Conservation (phyloP, 176 grass and related monocot species). For the Rhynchospora tenuis region DNA sequence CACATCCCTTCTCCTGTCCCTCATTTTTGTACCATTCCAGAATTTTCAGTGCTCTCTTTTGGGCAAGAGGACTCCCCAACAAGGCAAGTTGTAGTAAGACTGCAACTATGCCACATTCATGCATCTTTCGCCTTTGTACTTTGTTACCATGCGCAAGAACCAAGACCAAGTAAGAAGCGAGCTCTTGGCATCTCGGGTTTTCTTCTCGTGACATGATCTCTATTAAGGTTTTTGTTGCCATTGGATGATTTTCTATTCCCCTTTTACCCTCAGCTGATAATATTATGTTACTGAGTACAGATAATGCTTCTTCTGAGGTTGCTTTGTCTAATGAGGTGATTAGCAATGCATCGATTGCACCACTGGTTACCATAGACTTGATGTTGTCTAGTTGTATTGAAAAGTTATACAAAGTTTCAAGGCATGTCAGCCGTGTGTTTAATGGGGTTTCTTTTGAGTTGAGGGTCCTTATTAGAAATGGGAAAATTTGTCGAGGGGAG, state of each 20-base stretch:
- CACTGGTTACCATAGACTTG: constrained; percentile 45
- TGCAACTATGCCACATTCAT: constrained; percentile 42
- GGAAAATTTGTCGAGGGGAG: constrained; percentile 40
- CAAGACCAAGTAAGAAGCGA: constrained; percentile 62
- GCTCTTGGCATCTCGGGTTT: constrained; percentile 53
- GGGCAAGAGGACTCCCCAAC: constrained; percentile 52
- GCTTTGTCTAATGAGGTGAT: constrained; percentile 5
- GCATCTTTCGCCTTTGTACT: constrained; percentile 31
- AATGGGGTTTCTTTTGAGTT: constrained; percentile 13
- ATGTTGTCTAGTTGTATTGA: constrained; percentile 62
- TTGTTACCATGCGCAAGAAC: constrained; percentile 46
- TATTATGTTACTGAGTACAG: constrained; percentile 48
- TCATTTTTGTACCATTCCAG: constrained; percentile 73
- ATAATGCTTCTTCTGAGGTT: constrained; percentile 37
- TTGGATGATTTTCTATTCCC: constrained; percentile 39
- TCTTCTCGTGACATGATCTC: constrained; percentile 46
- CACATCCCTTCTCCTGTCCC: constrained; percentile 10
- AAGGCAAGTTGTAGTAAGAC: constrained; percentile 55
- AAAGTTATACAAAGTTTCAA: constrained; percentile 60
- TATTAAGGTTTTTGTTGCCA: constrained; percentile 39
- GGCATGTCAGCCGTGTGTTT: constrained; percentile 35
- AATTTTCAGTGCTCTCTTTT: constrained; percentile 58
- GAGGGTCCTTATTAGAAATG: constrained; percentile 42
- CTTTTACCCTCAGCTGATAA: constrained; percentile 31
- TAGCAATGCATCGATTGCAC: constrained; percentile 45